These are phyloP conservation scores for Graphium sp. DNA, from an alignment of 2,329 filamentous ascomycete genomes.

Conservation along the genomic window DNA sequence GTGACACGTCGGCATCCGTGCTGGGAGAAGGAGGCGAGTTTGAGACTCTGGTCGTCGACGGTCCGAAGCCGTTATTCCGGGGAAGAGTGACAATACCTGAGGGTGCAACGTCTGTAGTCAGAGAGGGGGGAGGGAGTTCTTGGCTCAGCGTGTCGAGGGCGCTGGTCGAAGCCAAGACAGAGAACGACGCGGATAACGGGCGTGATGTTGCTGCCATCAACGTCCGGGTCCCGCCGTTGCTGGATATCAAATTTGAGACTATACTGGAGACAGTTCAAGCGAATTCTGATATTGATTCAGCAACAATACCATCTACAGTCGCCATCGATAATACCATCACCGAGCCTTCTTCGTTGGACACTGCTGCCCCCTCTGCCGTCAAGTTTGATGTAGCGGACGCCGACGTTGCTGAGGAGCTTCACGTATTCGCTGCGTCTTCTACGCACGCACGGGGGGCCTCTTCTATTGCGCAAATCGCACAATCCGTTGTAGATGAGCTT, in stretches of 20 bases:
- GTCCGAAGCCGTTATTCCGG: slow-evolving; percentile 58
- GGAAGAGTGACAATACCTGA: slow-evolving; percentile 47
- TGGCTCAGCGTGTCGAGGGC: slow-evolving; percentile 49
- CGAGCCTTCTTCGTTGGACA: too few species aligned
- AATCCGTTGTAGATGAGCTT: too few species aligned
- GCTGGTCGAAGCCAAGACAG: slow-evolving; percentile 26
- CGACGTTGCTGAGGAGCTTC: too few species aligned
- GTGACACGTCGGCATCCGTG: slow-evolving; percentile 41
- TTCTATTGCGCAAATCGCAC: too few species aligned
- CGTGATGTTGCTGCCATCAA: slow-evolving; percentile 4
- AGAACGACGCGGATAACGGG: slow-evolving; percentile 6
- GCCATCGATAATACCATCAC: too few species aligned
- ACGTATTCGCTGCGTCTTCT: too few species aligned
- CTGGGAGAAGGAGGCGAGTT: slow-evolving; percentile 93
- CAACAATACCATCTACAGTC: too few species aligned
- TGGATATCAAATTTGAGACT: slow-evolving; percentile 44
- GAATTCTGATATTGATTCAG: too few species aligned
- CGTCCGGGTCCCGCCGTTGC: slow-evolving; percentile 42
- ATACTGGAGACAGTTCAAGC: slow-evolving; percentile 17
- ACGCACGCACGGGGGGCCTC: too few species aligned
- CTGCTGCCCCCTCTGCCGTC: too few species aligned
- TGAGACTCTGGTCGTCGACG: slow-evolving; percentile 78
- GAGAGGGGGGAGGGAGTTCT: slow-evolving; percentile 62
- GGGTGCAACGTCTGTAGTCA: slow-evolving; percentile 31
- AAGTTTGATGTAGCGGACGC: too few species aligned